Evolutionary conservation across 306 rosid genomes (phyloP), one percentile per base, ranked within the genome.

Genomic region (Hippophae gyantsensis): DNA sequence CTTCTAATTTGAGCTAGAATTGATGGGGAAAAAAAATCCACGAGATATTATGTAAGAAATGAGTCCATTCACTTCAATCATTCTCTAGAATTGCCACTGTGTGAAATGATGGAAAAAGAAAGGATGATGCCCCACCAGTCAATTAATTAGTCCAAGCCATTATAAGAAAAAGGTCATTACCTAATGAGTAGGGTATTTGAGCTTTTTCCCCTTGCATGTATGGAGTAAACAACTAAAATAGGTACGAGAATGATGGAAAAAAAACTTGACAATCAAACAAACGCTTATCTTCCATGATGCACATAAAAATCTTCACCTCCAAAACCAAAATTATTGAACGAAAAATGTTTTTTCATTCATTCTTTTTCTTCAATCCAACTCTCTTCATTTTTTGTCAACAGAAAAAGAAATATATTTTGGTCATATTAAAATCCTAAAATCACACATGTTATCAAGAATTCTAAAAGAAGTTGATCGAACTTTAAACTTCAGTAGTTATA

Each of bases 111-210:
- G 40, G n/a, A 51, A 32, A 49, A 62, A 38, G 54, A 26, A 50
- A n/a, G 25, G 40, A 63, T 43, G 67, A 43, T 32, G 38, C 5
- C 54, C 61, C 69, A 46, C 54, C 60, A 26, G 43, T 56, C 23
- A 18, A 18, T 54, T 27, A 53, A 64, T 53, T 10, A 53, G 13
- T 53, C 69, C 60, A 54, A 53, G 43, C 26, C 51, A 10, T 23
- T n/a, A 64, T 27, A 46, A 43, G 13, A 53, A 40, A 64, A 62
- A 49, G 42, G 54, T 63, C 65, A 50, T 41, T 11, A 63, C 42
- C 46, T 40, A 48, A 51, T 52, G 49, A 13, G 18, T 18, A 50
- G 46, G 43, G 18, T 9, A 41, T 63, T 14, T n/a, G 14, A 9
- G 6, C 25, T 61, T 10, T 43, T 45, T 9, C 3, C 40, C 25